Base-by-base conservation (phyloP, 768 basidiomycete genomes). In the Boletus tylopilopsis region DNA sequence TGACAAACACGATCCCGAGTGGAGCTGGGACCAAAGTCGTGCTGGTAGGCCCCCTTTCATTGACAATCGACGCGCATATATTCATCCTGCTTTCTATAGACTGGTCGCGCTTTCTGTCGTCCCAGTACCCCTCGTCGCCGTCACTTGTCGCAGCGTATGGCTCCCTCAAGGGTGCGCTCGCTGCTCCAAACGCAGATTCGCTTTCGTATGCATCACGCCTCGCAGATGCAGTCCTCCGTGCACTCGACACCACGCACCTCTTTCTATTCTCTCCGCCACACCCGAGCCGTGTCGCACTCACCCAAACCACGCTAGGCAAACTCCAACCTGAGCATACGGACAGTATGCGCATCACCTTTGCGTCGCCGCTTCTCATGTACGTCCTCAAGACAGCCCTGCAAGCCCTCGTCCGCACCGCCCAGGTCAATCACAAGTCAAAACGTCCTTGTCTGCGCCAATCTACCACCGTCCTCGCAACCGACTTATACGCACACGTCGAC, bases 361-460 rank as follows among this genome's bases (percentile, higher is more conserved):
- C 38, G 11, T 60, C 60, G 7, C 64, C 64, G 7, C 55, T 67
- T 29, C 54, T 67, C 25, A 45, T 42, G 39, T 62, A 57, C 23
- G 22, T 58, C 52, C 54, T 68, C 29, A 60, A 46, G 7, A 51
- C 50, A 6, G 56, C 50, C 12, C 21, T 68, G n/a, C 65, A 53
- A 9, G 12, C 50, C 5, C 32, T 68, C 3, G 27, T 60, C 24
- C 33, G 34, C 15, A 46, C 39, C 7, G 37, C 18, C 22, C 55
- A 53, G 2, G 54, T 59, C 15, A 38, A 7, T 18, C 45, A 29
- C 49, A 57, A 46, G 23, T 36, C 36, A 15, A 64, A 49, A 42
- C 63, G 53, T 19, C 48, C 25, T 15, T 51, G 45, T 21, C 57
- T 42, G 25, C 48, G 37, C 3, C 12, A 22, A 12, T 36, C 35